Percentiles rank a stretch among this genome's conserved stretches.
These are phyloP conservation scores for Beauveria sp. DNA, from an alignment of 2,329 filamentous ascomycete species.

Conservation along the genomic window DNA sequence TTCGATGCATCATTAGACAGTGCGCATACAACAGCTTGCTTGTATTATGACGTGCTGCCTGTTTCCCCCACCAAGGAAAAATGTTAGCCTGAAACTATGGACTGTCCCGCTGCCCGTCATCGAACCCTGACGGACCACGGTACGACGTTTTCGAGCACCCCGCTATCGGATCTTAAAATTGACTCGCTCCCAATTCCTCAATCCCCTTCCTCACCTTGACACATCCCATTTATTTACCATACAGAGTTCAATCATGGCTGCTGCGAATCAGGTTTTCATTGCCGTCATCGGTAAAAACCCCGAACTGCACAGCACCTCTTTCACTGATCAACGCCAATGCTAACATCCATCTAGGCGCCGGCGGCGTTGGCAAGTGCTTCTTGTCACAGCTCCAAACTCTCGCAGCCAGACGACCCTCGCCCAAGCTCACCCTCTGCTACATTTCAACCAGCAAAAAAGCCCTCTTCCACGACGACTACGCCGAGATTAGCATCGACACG, in stretches of 20 bases:
- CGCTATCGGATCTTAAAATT: conserved; percentile 12
- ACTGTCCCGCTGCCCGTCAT: background rate
- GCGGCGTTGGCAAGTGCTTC: conserved; percentile 89
- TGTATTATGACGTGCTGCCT: conserved; percentile 6
- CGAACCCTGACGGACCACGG: background rate
- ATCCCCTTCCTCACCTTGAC: background rate
- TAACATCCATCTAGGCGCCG: conserved; percentile 56
- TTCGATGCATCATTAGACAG: background rate
- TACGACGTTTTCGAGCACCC: conserved; percentile 5
- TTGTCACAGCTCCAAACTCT: conserved; percentile 70
- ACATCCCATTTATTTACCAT: background rate
- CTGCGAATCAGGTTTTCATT: conserved; percentile 41
- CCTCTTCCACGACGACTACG: conserved; percentile 66
- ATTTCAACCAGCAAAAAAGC: conserved; percentile 81
- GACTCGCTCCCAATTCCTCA: background rate
- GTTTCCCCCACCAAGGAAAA: background rate
- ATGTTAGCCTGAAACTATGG: background rate
- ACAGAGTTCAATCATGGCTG: conserved; percentile 29
- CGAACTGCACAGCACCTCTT: background rate
- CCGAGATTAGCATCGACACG: conserved; percentile 54
- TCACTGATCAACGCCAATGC: background rate
- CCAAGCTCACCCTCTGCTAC: conserved; percentile 71
- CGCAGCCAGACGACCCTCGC: conserved; percentile 56
- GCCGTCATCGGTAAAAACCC: conserved; percentile 41
- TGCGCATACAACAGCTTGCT: background rate